Evolutionary conservation across 106 monocot species (phyloP).

Genomic region (Cymbidium sinense): DNA sequence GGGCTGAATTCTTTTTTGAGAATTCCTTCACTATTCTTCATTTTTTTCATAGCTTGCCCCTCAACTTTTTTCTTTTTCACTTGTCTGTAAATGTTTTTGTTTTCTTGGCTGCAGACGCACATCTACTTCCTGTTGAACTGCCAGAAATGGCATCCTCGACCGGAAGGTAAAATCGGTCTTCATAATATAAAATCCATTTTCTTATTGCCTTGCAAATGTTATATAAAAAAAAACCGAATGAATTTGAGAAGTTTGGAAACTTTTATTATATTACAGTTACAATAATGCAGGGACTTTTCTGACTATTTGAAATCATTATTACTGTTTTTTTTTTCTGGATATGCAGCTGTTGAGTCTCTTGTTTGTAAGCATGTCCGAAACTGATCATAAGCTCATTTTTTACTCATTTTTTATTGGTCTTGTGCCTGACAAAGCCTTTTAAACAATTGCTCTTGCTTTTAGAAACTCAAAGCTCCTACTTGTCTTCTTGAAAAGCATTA

Average conservation of each 20-base stretch:
- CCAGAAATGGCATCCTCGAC: constrained; percentile 69
- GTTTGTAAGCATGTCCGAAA: neutral
- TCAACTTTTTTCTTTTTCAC: neutral
- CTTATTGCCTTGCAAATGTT: neutral
- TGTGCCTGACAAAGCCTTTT: neutral
- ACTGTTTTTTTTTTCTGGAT: neutral
- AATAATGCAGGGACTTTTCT: neutral
- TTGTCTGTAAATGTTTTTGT: constrained; percentile 3
- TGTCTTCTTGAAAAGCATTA: neutral
- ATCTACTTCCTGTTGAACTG: constrained; percentile 82
- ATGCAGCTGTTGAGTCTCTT: neutral
- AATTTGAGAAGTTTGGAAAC: neutral
- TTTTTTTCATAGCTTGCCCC: neutral
- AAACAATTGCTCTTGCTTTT: neutral
- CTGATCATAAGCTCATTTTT: neutral
- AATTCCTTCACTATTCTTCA: neutral
- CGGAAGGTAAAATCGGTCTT: constrained; percentile 53
- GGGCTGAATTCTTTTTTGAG: neutral
- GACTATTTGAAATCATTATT: neutral
- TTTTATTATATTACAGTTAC: neutral
- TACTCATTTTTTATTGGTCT: neutral
- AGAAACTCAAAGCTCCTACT: neutral
- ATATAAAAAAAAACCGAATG: neutral
- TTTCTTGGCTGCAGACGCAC: constrained; percentile 56
- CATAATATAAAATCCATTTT: neutral